Evolutionary conservation across 106 monocot species (phyloP).

Genomic region (Posidonia australis): DNA sequence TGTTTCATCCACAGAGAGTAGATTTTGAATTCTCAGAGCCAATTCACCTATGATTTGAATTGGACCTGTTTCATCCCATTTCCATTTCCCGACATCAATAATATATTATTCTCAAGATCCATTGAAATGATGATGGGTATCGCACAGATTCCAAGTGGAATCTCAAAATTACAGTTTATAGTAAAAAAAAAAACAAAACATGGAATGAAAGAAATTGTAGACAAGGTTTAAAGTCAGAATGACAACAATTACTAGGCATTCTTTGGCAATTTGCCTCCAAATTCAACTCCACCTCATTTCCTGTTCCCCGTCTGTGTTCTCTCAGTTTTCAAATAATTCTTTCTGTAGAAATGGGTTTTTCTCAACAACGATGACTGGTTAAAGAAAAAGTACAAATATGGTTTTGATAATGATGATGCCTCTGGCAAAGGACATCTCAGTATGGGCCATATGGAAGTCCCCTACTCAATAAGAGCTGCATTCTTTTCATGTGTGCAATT

Average conservation of each 20-base stretch:
- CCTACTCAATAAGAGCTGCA: too few species aligned
- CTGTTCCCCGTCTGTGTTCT: background rate
- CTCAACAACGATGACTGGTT: too few species aligned
- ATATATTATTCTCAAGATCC: background rate
- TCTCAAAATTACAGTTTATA: background rate
- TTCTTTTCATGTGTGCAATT: too few species aligned
- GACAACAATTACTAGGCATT: background rate
- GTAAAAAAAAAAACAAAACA: background rate
- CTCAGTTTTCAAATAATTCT: background rate
- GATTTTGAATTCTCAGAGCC: too few species aligned
- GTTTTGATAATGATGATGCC: too few species aligned
- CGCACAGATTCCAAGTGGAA: background rate
- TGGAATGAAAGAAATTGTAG: background rate
- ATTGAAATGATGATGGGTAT: background rate
- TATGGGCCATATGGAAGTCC: too few species aligned
- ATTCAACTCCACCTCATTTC: background rate
- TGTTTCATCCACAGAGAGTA: too few species aligned
- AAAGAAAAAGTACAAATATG: too few species aligned
- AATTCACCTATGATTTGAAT: too few species aligned
- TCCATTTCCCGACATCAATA: too few species aligned
- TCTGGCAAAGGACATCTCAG: too few species aligned
- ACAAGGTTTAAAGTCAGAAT: background rate
- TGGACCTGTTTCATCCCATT: too few species aligned
- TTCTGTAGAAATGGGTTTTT: background rate
- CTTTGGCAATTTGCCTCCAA: background rate